A percentile compares a stretch with the other conserved stretches of the same genome.
phyloP scores from a whole-genome alignment of 208 protist species.

The Leishmania braziliensis region DNA sequence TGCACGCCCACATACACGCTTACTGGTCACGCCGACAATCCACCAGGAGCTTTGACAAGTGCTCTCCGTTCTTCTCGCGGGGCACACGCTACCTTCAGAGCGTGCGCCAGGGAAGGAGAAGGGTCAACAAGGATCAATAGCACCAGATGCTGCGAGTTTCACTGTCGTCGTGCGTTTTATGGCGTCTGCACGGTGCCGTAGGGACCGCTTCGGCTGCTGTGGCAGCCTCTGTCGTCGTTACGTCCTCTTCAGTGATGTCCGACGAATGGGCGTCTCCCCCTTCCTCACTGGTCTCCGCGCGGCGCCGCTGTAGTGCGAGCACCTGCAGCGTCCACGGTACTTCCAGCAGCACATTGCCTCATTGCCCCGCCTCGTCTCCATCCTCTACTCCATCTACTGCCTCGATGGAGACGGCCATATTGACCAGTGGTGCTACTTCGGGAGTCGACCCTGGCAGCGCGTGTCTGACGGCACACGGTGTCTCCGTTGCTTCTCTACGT shows the following conservation, averaged over 20 bases:
- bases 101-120: neutral
- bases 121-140: neutral
- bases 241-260: neutral
- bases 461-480: slow-evolving; percentile 23
- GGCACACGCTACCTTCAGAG: neutral
- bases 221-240: neutral
- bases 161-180: neutral
- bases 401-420: neutral
- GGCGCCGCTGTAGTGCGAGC: neutral
- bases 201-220: neutral
- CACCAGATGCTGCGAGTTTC: slow-evolving; percentile 1
- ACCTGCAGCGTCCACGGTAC: neutral
- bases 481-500: slow-evolving; percentile 22
- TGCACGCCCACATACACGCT: neutral
- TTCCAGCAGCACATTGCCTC: neutral
- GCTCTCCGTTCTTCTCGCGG: neutral
- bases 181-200: neutral
- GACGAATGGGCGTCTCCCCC: neutral
- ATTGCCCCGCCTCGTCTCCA: neutral
- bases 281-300: neutral
- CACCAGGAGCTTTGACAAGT: neutral
- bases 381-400: neutral
- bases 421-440: neutral
- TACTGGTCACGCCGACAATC: neutral
- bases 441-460: neutral